These are phyloP conservation scores for Penicillium vulpinum DNA, from an alignment of 2,329 filamentous ascomycete species.

Conservation along the genomic window DNA sequence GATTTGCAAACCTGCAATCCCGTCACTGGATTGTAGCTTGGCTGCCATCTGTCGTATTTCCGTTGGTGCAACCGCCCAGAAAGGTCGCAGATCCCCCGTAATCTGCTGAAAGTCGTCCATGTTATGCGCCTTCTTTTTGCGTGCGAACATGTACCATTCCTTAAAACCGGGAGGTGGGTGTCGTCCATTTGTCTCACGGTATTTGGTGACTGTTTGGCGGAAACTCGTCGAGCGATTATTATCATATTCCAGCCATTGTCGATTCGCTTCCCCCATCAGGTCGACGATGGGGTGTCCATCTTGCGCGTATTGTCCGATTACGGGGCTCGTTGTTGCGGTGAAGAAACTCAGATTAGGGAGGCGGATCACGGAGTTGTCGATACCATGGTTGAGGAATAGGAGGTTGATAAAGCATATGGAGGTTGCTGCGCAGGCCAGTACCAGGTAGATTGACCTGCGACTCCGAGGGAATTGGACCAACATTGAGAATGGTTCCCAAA, in stretches of 20 bases:
- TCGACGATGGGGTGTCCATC: conserved; percentile 33
- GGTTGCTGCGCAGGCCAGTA: conserved; percentile 9
- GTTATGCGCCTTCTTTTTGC: conserved; percentile 37
- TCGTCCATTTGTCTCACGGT: conserved; percentile 39
- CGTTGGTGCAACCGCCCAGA: conserved; percentile 38
- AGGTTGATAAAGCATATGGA: conserved; percentile 17
- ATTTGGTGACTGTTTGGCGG: conserved; percentile 41
- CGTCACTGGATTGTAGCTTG: conserved; percentile 32
- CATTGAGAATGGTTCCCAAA: conserved; percentile 1
- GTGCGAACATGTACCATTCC: conserved; percentile 43
- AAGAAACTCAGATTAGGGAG: conserved; percentile 6
- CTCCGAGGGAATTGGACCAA: conserved; percentile 8
- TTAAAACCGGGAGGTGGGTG: conserved; percentile 44
- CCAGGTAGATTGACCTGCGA: conserved; percentile 17
- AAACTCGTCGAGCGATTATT: conserved; percentile 37
- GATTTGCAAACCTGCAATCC: conserved; percentile 36
- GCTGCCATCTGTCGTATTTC: conserved; percentile 36
- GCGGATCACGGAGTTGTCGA: conserved; percentile 11
- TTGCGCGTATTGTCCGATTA: conserved; percentile 8
- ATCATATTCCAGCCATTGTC: conserved; percentile 34
- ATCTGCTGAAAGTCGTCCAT: conserved; percentile 43
- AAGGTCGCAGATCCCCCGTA: conserved; percentile 40
- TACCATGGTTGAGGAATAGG: conserved; percentile 8
- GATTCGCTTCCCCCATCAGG: conserved; percentile 39
- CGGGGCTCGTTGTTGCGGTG: conserved; percentile 2